Percentiles rank a stretch among this genome's conserved stretches.
phyloP scores from a whole-genome alignment of 495 filamentous ascomycete genomes.

The Lindgomyces ingoldianus region DNA sequence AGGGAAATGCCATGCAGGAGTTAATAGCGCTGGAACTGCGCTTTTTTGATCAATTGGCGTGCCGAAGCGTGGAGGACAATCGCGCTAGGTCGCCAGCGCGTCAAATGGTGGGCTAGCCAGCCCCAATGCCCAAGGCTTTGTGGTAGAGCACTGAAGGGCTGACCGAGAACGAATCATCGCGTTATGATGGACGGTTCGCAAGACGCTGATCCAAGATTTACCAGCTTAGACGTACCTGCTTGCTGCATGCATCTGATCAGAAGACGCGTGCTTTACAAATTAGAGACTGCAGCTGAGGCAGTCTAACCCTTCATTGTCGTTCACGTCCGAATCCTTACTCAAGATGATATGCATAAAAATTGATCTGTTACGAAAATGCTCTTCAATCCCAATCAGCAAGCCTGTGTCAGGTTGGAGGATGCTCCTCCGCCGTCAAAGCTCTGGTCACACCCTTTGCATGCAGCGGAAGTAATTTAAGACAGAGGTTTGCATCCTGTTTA shows the following conservation, averaged over 20 bases:
- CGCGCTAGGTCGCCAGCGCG: slow-evolving; percentile 24
- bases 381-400: not conserved
- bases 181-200: not conserved
- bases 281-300: slow-evolving; percentile 14
- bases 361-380: not conserved
- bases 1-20: slow-evolving; percentile 26
- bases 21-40: slow-evolving; percentile 9
- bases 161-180: slow-evolving; percentile 26
- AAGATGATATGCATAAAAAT: slow-evolving; percentile 6
- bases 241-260: slow-evolving; percentile 9
- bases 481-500: too few species aligned
- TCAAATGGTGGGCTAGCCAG: slow-evolving; percentile 25
- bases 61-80: slow-evolving; percentile 8
- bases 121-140: slow-evolving; percentile 10
- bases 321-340: slow-evolving; percentile 6
- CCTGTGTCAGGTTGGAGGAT: slow-evolving; percentile 3
- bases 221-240: slow-evolving; percentile 23
- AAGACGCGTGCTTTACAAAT: not conserved
- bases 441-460: slow-evolving; percentile 19
- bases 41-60: slow-evolving; percentile 1
- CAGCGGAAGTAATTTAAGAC: slow-evolving; percentile 11
- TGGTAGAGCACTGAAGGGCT: slow-evolving; percentile 2
- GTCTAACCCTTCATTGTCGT: not conserved
- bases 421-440: slow-evolving; percentile 13
- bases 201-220: slow-evolving; percentile 29